Conservation (phyloP, 257 asterid genomes). For the Leptodermis oblonga region DNA sequence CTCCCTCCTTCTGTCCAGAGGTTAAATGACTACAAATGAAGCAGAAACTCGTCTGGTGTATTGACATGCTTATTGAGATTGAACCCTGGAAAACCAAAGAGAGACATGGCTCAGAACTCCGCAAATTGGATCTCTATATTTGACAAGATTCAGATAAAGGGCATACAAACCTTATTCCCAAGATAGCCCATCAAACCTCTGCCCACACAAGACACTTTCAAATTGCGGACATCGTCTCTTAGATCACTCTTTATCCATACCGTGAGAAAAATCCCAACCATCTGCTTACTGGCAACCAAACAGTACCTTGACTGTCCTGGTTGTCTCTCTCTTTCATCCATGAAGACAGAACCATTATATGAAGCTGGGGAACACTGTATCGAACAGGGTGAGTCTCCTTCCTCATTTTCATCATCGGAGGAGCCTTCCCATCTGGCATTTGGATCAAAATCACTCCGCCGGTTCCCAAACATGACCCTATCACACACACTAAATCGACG, state of each 20-base stretch:
- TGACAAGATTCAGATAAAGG: slow-evolving; percentile 12
- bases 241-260: slow-evolving; percentile 80
- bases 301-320: slow-evolving; percentile 58
- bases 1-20: slow-evolving; percentile 99
- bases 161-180: slow-evolving; percentile 75
- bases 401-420: slow-evolving; percentile 60
- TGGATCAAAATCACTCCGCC: slow-evolving; percentile 54
- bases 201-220: slow-evolving; percentile 96
- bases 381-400: slow-evolving; percentile 47
- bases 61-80: slow-evolving; percentile 92
- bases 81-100: slow-evolving; percentile 69
- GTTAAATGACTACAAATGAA: slow-evolving; percentile 89
- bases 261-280: slow-evolving; percentile 94
- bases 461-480: slow-evolving; percentile 51
- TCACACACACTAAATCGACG: slow-evolving; percentile 85
- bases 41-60: slow-evolving; percentile 99
- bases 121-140: slow-evolving; percentile 8
- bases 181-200: slow-evolving; percentile 99
- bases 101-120: slow-evolving; percentile 10
- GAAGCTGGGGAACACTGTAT: slow-evolving; percentile 45
- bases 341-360: slow-evolving; percentile 31
- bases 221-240: slow-evolving; percentile 61
- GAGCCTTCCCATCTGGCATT: slow-evolving; percentile 57
- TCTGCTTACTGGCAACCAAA: slow-evolving; percentile 90
- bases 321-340: slow-evolving; percentile 57